Conservation (phyloP, 257 asterid species). For the Verbena officinalis region DNA sequence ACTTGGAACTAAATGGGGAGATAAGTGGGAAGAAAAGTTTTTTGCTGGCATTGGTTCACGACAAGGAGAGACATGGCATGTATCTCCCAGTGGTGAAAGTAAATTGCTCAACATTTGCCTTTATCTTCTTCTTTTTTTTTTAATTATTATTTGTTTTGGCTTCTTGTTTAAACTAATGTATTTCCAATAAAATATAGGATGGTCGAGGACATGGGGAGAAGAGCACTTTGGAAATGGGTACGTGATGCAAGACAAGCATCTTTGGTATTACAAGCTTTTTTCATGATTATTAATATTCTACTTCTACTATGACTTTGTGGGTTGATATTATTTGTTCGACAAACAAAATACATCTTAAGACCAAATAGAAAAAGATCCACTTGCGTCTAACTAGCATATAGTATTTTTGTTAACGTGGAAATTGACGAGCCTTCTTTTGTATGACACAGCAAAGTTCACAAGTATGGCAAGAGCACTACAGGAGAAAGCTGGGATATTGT, state of each 20-base stretch:
- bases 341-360: background rate
- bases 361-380: background rate
- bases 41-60: conserved; percentile 94
- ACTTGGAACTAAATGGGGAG: conserved; percentile 99
- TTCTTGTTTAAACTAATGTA: background rate
- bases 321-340: background rate
- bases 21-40: conserved; percentile 98
- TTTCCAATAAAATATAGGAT: conserved; percentile 48
- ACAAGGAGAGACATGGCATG: conserved; percentile 99
- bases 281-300: background rate
- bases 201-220: conserved; percentile 99
- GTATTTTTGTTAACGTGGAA: background rate
- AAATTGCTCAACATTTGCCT: conserved; percentile 24
- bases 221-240: conserved; percentile 99
- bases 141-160: background rate
- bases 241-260: conserved; percentile 17
- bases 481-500: conserved; percentile 99
- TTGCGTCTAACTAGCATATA: background rate
- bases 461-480: conserved; percentile 93
- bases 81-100: conserved; percentile 74
- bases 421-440: conserved; percentile 11
- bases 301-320: background rate
- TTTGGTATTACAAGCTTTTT: conserved; percentile 10
- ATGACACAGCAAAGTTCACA: conserved; percentile 90
- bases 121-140: conserved; percentile 12